Percentiles rank a stretch among this genome's conserved stretches.
These are phyloP conservation scores for Paratinospora sagittata DNA, from an alignment of 164 flowering plant genomes.

Conservation along the genomic window DNA sequence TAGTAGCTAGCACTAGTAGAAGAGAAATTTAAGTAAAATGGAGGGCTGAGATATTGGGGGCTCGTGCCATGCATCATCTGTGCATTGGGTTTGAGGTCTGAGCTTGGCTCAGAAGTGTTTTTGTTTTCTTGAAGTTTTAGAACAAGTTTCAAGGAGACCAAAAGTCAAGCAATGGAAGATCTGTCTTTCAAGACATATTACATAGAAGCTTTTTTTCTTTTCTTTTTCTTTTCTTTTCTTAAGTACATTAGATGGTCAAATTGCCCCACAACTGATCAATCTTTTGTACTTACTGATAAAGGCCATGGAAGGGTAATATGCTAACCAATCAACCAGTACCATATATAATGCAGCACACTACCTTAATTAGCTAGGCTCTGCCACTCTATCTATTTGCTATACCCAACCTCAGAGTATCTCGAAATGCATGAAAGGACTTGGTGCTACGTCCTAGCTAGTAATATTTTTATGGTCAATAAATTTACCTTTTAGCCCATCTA, in stretches of 20 bases:
- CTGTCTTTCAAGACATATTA: not conserved
- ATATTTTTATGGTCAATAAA: not conserved
- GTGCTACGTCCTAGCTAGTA: too few species aligned
- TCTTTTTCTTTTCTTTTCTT: too few species aligned
- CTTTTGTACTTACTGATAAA: not conserved
- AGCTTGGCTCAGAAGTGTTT: not conserved
- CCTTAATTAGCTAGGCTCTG: not conserved
- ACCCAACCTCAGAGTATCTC: not conserved
- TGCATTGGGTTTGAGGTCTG: not conserved
- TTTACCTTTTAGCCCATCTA: not conserved
- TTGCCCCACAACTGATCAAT: not conserved
- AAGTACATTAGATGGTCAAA: too few species aligned
- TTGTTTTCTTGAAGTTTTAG: not conserved
- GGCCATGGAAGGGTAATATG: not conserved
- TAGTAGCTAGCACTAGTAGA: too few species aligned
- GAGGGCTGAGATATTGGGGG: too few species aligned
- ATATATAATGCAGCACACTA: not conserved
- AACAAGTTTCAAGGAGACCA: not conserved
- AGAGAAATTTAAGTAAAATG: too few species aligned
- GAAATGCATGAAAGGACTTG: not conserved
- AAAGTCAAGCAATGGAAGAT: slow-evolving; percentile 2
- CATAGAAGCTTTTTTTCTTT: too few species aligned
- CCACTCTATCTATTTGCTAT: not conserved
- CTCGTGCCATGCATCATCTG: not conserved
- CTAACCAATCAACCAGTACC: not conserved